Conservation (phyloP, 2,329 filamentous ascomycete genomes). For the Pseudogymnoascus pannorum region DNA sequence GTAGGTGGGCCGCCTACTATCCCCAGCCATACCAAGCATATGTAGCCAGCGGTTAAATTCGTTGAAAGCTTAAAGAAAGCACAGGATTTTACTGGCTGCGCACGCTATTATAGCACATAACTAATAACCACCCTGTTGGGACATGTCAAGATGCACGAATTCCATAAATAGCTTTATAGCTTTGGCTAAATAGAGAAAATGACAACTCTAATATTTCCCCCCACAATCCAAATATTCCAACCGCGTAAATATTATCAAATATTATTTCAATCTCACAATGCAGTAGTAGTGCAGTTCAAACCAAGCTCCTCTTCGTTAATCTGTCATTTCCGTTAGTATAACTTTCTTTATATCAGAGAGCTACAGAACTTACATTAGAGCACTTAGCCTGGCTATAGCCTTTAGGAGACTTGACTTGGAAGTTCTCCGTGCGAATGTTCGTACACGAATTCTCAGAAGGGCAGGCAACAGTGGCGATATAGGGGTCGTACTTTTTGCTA, state of each 20-base stretch:
- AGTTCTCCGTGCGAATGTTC: constrained; percentile 2
- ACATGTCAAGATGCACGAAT: neutral
- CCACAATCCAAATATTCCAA: neutral
- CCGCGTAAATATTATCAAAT: neutral
- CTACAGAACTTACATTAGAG: neutral
- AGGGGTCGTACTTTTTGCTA: constrained; percentile 33
- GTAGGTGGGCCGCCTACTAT: neutral
- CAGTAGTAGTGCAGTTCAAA: neutral
- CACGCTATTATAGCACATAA: neutral
- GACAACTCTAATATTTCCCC: neutral
- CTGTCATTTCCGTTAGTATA: neutral
- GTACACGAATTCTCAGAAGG: neutral
- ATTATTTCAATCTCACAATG: neutral
- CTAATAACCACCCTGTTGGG: neutral
- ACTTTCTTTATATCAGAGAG: neutral
- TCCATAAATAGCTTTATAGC: neutral
- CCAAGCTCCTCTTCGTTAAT: neutral
- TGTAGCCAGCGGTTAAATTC: neutral
- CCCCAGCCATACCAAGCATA: neutral
- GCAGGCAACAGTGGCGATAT: constrained; percentile 38
- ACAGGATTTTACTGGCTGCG: neutral
- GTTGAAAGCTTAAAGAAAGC: neutral
- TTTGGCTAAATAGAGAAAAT: constrained; percentile 1
- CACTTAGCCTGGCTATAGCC: neutral
- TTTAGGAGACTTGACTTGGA: neutral